These are phyloP conservation scores for Taxillus chinensis DNA, from an alignment of 164 flowering plant genomes.

Conservation along the genomic window DNA sequence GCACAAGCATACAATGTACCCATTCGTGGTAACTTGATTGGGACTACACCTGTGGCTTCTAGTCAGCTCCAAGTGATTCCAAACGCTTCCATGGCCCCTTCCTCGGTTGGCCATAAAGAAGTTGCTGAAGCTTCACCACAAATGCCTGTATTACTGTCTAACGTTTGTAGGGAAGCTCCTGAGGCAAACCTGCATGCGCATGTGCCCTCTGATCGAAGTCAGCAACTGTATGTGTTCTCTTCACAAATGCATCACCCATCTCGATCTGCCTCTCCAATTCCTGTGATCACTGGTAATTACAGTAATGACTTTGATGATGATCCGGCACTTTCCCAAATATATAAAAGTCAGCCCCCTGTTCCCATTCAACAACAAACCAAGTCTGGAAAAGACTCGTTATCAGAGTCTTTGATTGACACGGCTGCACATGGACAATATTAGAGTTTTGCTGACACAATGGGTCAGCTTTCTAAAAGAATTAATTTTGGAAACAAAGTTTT, in stretches of 20 bases:
- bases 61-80: slow-evolving; percentile 18
- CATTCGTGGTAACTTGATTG: slow-evolving; percentile 5
- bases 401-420: slow-evolving; percentile 19
- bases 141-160: slow-evolving; percentile 14
- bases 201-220: slow-evolving; percentile 12
- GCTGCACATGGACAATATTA: slow-evolving; percentile 10
- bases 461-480: background rate
- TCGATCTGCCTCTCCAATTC: slow-evolving; percentile 13
- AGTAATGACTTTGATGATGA: slow-evolving; percentile 26
- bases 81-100: slow-evolving; percentile 10
- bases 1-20: slow-evolving; percentile 17
- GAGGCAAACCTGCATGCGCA: slow-evolving; percentile 8
- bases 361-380: slow-evolving; percentile 23
- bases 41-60: slow-evolving; percentile 4
- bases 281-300: slow-evolving; percentile 10
- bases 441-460: slow-evolving; percentile 8
- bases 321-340: slow-evolving; percentile 31
- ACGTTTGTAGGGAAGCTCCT: slow-evolving; percentile 8
- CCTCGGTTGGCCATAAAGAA: slow-evolving; percentile 13
- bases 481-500: slow-evolving; percentile 7
- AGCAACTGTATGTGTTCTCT: slow-evolving; percentile 10
- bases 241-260: slow-evolving; percentile 12
- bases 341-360: slow-evolving; percentile 49
- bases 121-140: slow-evolving; percentile 9
- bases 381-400: slow-evolving; percentile 9